A percentile compares a stretch with the other conserved stretches of the same genome.
phyloP scores from a whole-genome alignment of 2,329 filamentous ascomycete genomes.

The Gaeumannomyces sp. region DNA sequence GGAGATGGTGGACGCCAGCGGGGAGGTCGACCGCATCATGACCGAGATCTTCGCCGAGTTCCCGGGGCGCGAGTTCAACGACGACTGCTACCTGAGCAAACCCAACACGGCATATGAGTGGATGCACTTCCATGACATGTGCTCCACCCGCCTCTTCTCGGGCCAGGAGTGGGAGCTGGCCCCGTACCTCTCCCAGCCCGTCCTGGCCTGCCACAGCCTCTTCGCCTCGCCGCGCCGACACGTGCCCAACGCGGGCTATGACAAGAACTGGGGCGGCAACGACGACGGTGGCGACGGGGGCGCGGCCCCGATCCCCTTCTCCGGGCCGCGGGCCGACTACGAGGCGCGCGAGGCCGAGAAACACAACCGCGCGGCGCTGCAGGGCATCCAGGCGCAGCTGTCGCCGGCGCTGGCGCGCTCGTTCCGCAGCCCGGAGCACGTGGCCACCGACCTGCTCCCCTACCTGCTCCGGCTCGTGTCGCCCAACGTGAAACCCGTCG shows the following conservation, averaged over 20 bases:
- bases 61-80: conserved; percentile 82
- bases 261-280: conserved; percentile 36
- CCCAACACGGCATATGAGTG: conserved; percentile 86
- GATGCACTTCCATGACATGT: conserved; percentile 85
- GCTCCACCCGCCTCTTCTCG: conserved; percentile 72
- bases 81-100: conserved; percentile 85
- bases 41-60: conserved; percentile 83
- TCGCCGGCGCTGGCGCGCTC: conserved; percentile 65
- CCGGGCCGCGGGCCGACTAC: conserved; percentile 76
- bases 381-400: conserved; percentile 65
- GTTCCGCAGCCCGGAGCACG: conserved; percentile 71
- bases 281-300: conserved; percentile 35
- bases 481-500: conserved; percentile 84
- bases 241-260: conserved; percentile 32
- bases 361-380: conserved; percentile 67
- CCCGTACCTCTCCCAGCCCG: conserved; percentile 78
- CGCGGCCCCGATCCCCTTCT: conserved; percentile 62
- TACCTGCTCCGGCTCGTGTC: conserved; percentile 79
- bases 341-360: conserved; percentile 75
- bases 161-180: conserved; percentile 89
- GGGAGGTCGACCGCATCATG: conserved; percentile 72
- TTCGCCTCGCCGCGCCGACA: conserved; percentile 68
- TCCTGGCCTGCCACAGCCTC: conserved; percentile 84
- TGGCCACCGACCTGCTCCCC: conserved; percentile 78
- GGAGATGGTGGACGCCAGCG: conserved; percentile 73